Percentiles rank a stretch among this genome's conserved stretches.
Evolutionary conservation across 768 basidiomycete species (phyloP).

Genomic region (Termitomyces sp.): DNA sequence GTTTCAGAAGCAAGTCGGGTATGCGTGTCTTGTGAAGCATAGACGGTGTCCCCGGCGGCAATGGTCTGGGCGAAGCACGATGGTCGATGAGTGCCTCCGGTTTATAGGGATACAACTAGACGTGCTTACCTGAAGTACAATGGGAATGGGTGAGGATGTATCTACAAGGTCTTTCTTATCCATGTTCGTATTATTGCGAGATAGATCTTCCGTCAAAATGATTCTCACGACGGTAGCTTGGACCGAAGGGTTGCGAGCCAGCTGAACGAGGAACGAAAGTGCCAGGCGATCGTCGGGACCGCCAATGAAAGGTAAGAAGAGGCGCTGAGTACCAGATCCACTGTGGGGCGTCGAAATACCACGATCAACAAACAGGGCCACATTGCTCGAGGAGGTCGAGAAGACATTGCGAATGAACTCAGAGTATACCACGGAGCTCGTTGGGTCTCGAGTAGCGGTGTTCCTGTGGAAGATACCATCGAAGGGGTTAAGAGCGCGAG

Average conservation of each 20-base stretch:
- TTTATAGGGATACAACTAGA: background rate
- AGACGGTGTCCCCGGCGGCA: slow-evolving; percentile 66
- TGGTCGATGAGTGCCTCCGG: too few species aligned
- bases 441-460: slow-evolving; percentile 38
- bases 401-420: slow-evolving; percentile 87
- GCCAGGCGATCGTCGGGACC: slow-evolving; percentile 92
- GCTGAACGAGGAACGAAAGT: slow-evolving; percentile 78
- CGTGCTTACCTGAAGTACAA: slow-evolving; percentile 28
- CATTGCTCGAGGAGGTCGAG: slow-evolving; percentile 62
- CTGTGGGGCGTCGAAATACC: slow-evolving; percentile 36
- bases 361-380: slow-evolving; percentile 84
- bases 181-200: slow-evolving; percentile 25
- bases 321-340: slow-evolving; percentile 39
- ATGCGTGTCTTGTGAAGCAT: slow-evolving; percentile 62
- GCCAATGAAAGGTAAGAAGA: slow-evolving; percentile 90
- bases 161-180: slow-evolving; percentile 16
- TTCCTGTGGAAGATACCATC: slow-evolving; percentile 68
- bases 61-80: slow-evolving; percentile 31
- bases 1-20: slow-evolving; percentile 72
- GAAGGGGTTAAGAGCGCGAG: slow-evolving; percentile 57
- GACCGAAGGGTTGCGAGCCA: slow-evolving; percentile 54
- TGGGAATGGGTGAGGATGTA: slow-evolving; percentile 8
- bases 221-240: slow-evolving; percentile 75
- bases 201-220: slow-evolving; percentile 35
- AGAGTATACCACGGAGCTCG: slow-evolving; percentile 60